Evolutionary conservation across 225 moss, liverwort and hornwort genomes (phyloP).

Genomic region (Marchantia polymorpha): DNA sequence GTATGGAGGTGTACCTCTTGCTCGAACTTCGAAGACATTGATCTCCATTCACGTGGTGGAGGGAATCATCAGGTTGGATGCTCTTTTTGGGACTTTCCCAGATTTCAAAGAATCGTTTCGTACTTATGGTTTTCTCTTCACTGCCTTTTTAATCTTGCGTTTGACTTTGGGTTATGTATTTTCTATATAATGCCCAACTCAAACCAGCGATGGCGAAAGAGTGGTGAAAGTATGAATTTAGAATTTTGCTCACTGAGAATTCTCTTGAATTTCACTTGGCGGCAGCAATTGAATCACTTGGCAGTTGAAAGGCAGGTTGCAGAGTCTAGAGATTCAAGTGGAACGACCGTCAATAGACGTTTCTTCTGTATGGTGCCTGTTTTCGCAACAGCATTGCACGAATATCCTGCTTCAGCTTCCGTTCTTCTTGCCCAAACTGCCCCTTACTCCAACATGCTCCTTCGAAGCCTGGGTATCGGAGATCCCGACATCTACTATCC

Average conservation of each 20-base stretch:
- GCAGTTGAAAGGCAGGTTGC: conserved; percentile 44
- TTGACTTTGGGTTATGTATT: background rate
- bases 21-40: background rate
- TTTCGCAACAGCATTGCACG: conserved; percentile 18
- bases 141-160: background rate
- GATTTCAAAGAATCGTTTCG: no score
- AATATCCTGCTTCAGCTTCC: conserved; percentile 34
- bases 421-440: conserved; percentile 35
- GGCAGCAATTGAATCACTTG: conserved; percentile 39
- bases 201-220: background rate
- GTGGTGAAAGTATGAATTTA: background rate
- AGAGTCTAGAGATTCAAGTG: conserved; percentile 30
- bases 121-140: no score
- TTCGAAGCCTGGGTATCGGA: conserved; percentile 78
- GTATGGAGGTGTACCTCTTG: background rate
- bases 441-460: conserved; percentile 51
- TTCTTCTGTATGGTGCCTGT: conserved; percentile 33
- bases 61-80: conserved; percentile 13
- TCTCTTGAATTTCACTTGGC: conserved; percentile 14
- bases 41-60: background rate
- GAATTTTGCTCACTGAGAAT: background rate
- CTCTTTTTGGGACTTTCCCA: no score
- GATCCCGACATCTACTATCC: conserved; percentile 92
- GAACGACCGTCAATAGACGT: conserved; percentile 29
- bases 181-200: no score